phyloP scores from a whole-genome alignment of 2,329 filamentous ascomycete genomes.

The Xylariaceae sp. region DNA sequence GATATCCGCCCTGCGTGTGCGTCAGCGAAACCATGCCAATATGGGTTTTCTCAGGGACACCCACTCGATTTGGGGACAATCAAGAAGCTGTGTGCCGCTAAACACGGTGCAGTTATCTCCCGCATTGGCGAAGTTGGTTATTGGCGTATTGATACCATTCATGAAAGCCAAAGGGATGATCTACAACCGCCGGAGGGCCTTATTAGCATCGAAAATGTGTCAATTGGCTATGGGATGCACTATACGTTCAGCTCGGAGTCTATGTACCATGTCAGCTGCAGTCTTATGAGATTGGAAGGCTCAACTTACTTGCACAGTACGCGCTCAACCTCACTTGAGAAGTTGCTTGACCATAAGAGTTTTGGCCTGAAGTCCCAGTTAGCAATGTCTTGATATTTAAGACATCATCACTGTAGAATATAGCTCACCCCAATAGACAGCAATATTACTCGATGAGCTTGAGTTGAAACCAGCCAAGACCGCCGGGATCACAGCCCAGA shows the following conservation, averaged over 20 bases:
- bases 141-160: constrained; percentile 48
- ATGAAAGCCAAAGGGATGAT: constrained; percentile 64
- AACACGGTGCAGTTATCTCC: constrained; percentile 59
- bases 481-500: constrained; percentile 22
- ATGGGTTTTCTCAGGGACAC: constrained; percentile 19
- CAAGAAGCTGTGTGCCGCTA: constrained; percentile 50
- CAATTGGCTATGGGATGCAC: background rate
- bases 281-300: background rate
- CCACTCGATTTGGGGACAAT: constrained; percentile 63
- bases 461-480: constrained; percentile 41
- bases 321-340: constrained; percentile 51
- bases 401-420: background rate
- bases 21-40: background rate
- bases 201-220: constrained; percentile 4
- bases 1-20: constrained; percentile 40
- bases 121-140: constrained; percentile 61
- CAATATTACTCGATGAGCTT: constrained; percentile 48
- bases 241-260: background rate
- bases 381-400: constrained; percentile 2
- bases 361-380: constrained; percentile 43
- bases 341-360: constrained; percentile 48
- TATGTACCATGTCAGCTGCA: background rate
- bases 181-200: constrained; percentile 25
- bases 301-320: constrained; percentile 53
- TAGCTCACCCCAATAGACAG: constrained; percentile 60